Evolutionary conservation across 495 filamentous ascomycete species (phyloP), one percentile per base, ranked within the genome.

Genomic region (Xylaria scruposa): DNA sequence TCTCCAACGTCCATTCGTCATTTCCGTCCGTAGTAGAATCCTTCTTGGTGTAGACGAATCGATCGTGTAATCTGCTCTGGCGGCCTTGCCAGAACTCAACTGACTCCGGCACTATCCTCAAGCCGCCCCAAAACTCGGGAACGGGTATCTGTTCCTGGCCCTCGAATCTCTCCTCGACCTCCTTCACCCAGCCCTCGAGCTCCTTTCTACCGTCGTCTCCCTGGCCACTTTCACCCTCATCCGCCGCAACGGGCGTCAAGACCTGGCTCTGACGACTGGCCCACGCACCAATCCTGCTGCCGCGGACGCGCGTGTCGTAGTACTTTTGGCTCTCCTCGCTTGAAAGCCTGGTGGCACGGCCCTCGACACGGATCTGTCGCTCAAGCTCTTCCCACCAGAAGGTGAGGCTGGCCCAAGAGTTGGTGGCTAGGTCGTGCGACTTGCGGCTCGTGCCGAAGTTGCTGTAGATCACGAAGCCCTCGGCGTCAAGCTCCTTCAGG

Each of bases 51-150:
- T 98, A 99, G 71, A 90, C 83, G 81, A 98, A 98, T 31, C 96
- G 92, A 89, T 98, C 94, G 86, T 97, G 94, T 78, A 97, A 81
- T 46, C 96, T 87, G 84, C 91, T 97, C 69, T 90, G 86, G 68
- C 97, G 87, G 49, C 96, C 96, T 83, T 97, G 93, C 95, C 94
- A 97, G 81, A 98, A 98, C 85, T 97, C 95, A 49, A 98, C 87
- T 67, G 89, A 88, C 81, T 93, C 92, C 1, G 96, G 96, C 69
- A 94, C 86, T 67, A 99, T 85, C 74, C 95, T 90, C 80, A 96
- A 80, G 1, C 96, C 96, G 9, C 96, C 96, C 96, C 96, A 99
- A 81, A 97, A 98, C 26, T 91, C 90, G 36, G 96, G 96, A 60
- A 97, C 89, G 2, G 94, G 94, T 67, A 99, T 97, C 49, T 92